A percentile compares a stretch with the other conserved stretches of the same genome.
These are phyloP conservation scores for Crucibulum laeve DNA, from an alignment of 768 basidiomycete species.

Conservation along the genomic window DNA sequence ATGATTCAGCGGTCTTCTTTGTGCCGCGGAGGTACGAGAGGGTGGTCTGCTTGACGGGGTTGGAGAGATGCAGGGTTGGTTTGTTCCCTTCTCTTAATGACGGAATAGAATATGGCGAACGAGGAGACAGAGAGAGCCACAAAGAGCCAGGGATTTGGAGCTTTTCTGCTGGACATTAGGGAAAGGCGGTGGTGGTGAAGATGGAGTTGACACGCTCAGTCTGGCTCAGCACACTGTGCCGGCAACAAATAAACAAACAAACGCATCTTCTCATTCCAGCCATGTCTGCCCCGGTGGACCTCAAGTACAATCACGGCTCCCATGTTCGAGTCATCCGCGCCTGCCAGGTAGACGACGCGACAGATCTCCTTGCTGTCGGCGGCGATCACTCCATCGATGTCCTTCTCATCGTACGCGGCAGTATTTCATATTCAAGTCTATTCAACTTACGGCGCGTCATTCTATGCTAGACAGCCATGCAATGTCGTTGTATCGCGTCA, in stretches of 20 bases:
- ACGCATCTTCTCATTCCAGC: too few relatives aligned
- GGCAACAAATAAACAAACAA: too few relatives aligned
- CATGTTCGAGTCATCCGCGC: constrained; percentile 60
- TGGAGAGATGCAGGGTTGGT: constrained; percentile 57
- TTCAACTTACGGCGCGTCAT: constrained; percentile 9
- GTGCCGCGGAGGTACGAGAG: constrained; percentile 60
- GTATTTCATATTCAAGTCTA: background rate
- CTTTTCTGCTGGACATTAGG: constrained; percentile 20
- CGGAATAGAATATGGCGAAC: constrained; percentile 51
- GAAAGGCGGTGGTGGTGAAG: background rate
- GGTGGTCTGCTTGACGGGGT: constrained; percentile 59
- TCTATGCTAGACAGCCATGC: constrained; percentile 39
- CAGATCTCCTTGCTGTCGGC: constrained; percentile 69
- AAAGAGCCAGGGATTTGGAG: constrained; percentile 64
- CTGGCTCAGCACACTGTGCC: background rate
- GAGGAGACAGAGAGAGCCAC: constrained; percentile 52
- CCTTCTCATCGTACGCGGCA: constrained; percentile 50
- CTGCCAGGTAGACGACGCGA: constrained; percentile 58
- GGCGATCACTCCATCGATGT: constrained; percentile 72
- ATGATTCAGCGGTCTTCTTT: constrained; percentile 16
- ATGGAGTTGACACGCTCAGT: background rate
- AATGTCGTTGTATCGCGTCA: constrained; percentile 52
- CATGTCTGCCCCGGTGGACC: too few relatives aligned
- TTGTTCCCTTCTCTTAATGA: constrained; percentile 52
- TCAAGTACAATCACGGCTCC: constrained; percentile 55